Percentiles rank a stretch among this genome's conserved stretches.
Conservation (phyloP, 2,329 filamentous ascomycete species). For the Fusarium heterosporum region DNA sequence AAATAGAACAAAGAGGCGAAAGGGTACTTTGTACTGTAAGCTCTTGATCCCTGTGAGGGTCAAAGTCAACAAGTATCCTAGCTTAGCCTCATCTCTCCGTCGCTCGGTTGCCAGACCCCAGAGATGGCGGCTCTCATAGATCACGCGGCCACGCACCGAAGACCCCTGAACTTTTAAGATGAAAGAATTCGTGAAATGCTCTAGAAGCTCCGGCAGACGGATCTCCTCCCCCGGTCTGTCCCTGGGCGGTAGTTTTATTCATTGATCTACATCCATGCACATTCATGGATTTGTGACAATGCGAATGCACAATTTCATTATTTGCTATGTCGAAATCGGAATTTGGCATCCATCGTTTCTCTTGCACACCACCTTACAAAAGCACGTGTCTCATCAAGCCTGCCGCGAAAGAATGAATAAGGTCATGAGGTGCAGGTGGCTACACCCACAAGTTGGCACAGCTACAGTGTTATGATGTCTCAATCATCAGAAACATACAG, state of each 20-base stretch:
- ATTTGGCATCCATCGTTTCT: conserved; percentile 4
- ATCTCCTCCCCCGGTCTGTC: conserved; percentile 30
- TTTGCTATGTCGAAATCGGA: neutral
- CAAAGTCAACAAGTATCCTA: conserved; percentile 26
- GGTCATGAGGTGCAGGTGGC: conserved; percentile 35
- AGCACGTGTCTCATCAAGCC: conserved; percentile 37
- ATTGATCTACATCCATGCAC: conserved; percentile 16
- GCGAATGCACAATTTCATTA: conserved; percentile 16
- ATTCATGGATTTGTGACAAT: conserved; percentile 13
- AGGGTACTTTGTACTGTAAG: conserved; percentile 2
- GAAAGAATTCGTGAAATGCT: conserved; percentile 38
- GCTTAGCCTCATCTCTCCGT: conserved; percentile 42
- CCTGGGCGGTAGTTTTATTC: conserved; percentile 14
- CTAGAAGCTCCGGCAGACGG: conserved; percentile 38
- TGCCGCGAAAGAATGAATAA: conserved; percentile 15
- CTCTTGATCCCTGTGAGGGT: conserved; percentile 24
- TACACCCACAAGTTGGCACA: conserved; percentile 36
- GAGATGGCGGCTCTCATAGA: conserved; percentile 48
- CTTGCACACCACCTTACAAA: conserved; percentile 24
- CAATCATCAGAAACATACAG: conserved; percentile 13
- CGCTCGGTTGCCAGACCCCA: conserved; percentile 32
- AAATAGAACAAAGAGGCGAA: conserved; percentile 1
- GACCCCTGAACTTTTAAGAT: conserved; percentile 40
- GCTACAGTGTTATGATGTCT: conserved; percentile 28
- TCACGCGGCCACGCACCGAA: conserved; percentile 39